Base-by-base conservation (phyloP, 2,329 filamentous ascomycete genomes). In the Parasarocladium wereldwijsianum region DNA sequence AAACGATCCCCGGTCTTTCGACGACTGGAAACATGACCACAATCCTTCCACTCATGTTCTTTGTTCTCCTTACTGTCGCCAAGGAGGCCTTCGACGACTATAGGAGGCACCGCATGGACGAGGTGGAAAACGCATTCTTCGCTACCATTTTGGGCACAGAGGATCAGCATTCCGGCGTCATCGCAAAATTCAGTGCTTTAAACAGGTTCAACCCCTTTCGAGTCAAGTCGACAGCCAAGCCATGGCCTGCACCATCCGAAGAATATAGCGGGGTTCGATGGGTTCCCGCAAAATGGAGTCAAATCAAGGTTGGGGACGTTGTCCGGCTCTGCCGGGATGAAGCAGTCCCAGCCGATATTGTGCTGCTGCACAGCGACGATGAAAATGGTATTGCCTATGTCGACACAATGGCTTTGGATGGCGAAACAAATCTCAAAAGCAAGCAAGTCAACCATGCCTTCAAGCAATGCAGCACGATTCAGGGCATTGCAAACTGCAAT, bases 1-100 rank as follows among this genome's bases (percentile, higher is more conserved):
- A 93, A 52, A 83, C 82, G 52, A 46, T 85, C 44, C 79, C 79
- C 9, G 77, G 74, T 13, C 58, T 84, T 27, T 81, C 76, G 48
- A 85, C 80, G 3, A 84, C 79, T 5, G 79, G 79, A 48, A 75
- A 51, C 22, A 83, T 70, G 42, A 85, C 79, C 4, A 85, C 79
- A 2, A 74, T 85, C 39, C 58, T 83, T 17, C 80, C 79, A 0
- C 55, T 85, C 14, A 47, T 79, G 36, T 78, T 85, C 50, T 85
- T 85, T 47, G 79, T 93, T 23, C 60, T 74, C 20, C 62, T 93
- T 34, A 90, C 83, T 0, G 80, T 93, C 43, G 65, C 65, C 17
- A 93, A 93, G 47, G 84, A 93, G 55, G 84, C 83, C 0, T 90
- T 83, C 41, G 84, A 93, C 47, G 84, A 93, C 50, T 75, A 78